Conservation (phyloP, 805 yeast species). For the Candida ortonii region DNA sequence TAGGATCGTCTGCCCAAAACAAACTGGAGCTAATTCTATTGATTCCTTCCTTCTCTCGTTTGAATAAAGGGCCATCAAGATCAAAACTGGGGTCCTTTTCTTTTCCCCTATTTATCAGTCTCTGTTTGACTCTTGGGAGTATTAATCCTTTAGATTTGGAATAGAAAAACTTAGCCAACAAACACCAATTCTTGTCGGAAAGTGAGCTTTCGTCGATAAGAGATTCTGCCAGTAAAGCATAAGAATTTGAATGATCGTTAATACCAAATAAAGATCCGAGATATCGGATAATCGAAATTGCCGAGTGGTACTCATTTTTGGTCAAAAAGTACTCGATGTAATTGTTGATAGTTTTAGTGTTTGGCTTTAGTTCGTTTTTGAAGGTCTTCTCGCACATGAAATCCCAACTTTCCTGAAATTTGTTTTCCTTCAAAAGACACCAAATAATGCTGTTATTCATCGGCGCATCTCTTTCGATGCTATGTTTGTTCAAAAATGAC, state of each 20-base stretch:
- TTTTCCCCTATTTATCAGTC: constrained; percentile 4
- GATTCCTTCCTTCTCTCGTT: constrained; percentile 2
- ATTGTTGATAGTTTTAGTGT: constrained; percentile 8
- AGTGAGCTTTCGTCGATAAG: constrained; percentile 1
- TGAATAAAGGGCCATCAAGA: constrained; percentile 3
- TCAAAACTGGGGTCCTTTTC: constrained; percentile 3
- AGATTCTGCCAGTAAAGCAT: constrained; percentile 3
- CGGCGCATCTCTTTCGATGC: constrained; percentile 7
- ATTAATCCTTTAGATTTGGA: constrained; percentile 1
- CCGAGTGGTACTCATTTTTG: constrained; percentile 7
- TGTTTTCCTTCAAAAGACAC: constrained; percentile 4
- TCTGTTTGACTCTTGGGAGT: neutral
- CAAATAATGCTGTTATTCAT: constrained; percentile 8
- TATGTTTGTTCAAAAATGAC: constrained; percentile 8
- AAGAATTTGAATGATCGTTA: constrained; percentile 3
- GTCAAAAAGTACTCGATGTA: constrained; percentile 7
- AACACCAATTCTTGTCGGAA: constrained; percentile 9
- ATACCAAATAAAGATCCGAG: constrained; percentile 4
- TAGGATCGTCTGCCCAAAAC: constrained; percentile 10
- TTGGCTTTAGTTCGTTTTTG: constrained; percentile 4
- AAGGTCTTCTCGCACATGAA: constrained; percentile 4
- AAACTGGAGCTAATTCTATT: constrained; percentile 5
- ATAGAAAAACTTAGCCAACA: constrained; percentile 10
- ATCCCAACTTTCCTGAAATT: constrained; percentile 7
- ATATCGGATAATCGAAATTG: constrained; percentile 10